Evolutionary conservation across 768 basidiomycete species (phyloP), one percentile per base, ranked within the genome.

Genomic region (Zangia roseola): DNA sequence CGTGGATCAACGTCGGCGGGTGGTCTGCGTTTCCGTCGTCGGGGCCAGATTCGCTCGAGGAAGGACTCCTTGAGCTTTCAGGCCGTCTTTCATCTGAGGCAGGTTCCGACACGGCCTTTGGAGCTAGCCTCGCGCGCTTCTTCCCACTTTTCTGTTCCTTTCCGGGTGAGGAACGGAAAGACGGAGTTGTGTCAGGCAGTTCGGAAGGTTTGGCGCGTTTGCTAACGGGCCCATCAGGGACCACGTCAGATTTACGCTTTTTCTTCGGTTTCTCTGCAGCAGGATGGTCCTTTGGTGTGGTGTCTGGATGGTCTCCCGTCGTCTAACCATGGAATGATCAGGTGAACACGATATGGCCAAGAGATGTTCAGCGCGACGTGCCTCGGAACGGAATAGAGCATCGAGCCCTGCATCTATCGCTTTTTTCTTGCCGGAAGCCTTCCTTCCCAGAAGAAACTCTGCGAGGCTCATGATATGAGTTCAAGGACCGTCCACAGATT

Each of bases 401-500:
- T 88, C 84, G 9, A 90, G 72, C 39, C 84, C 85, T 4, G 67
- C 67, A 58, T 88, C 86, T 28, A 84, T 69, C 6, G 61, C 62
- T 41, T 71, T 71, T 7, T 62, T 66, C 40, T 68, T 73, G 10
- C 66, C 64, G 26, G 74, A 68, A 21, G 57, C 43, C 30, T 53
- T 56, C 30, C 54, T 31, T n/a, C 60, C 58, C 16, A 83, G 63
- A 0, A 86, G 73, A 39, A 84, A 64, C 2, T 80, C 76, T 17
- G 82, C 70, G 20, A 84, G 75, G 60, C 77, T 81, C 82, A 84
- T 83, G n/a, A n/a, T n/a, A n/a, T n/a, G n/a, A n/a, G n/a, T n/a
- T n/a, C n/a, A n/a, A n/a, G n/a, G n/a, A n/a, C n/a, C n/a, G n/a
- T n/a, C n/a, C n/a, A n/a, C n/a, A n/a, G n/a, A 45, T 5, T 23